phyloP scores from a whole-genome alignment of 2,329 filamentous ascomycete genomes.

The Fusarium decemcellulare region DNA sequence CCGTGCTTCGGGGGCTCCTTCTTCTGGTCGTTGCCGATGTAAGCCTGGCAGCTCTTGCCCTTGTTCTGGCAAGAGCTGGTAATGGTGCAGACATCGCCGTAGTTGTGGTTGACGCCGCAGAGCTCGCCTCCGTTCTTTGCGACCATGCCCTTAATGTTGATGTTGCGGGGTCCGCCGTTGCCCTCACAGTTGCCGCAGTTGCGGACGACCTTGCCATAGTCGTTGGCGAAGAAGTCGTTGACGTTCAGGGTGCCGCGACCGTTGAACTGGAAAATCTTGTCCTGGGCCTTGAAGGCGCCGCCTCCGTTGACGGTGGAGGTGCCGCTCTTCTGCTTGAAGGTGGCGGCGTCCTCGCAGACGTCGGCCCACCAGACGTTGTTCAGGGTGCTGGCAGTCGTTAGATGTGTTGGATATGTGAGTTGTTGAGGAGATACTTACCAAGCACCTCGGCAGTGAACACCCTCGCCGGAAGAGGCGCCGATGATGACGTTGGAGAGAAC shows the following conservation, averaged over 20 bases:
- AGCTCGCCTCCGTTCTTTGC: slow-evolving; percentile 5
- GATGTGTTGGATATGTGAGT: background rate
- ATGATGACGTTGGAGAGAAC: slow-evolving; percentile 66
- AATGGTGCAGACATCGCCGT: slow-evolving; percentile 6
- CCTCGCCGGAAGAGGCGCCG: slow-evolving; percentile 61
- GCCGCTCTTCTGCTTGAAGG: slow-evolving; percentile 52
- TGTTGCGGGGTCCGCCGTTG: slow-evolving; percentile 9
- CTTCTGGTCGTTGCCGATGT: background rate
- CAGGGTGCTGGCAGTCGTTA: slow-evolving; percentile 33
- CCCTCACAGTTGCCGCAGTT: slow-evolving; percentile 56
- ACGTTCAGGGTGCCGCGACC: slow-evolving; percentile 27
- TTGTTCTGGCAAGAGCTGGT: slow-evolving; percentile 12
- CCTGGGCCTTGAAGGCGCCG: background rate
- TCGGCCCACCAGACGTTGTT: slow-evolving; percentile 54
- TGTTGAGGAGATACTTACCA: slow-evolving; percentile 42
- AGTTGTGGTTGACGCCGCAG: slow-evolving; percentile 11
- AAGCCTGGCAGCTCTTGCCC: slow-evolving; percentile 12
- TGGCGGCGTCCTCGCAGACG: slow-evolving; percentile 52
- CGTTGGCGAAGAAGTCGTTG: slow-evolving; percentile 43
- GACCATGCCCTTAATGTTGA: slow-evolving; percentile 2
- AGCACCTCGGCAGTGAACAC: slow-evolving; percentile 62
- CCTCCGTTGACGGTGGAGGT: slow-evolving; percentile 53
- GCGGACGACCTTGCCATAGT: slow-evolving; percentile 60
- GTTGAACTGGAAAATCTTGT: slow-evolving; percentile 55
- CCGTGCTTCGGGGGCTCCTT: slow-evolving; percentile 9